These are phyloP conservation scores for Monosporascus sp. DNA, from an alignment of 2,329 filamentous ascomycete species.

Conservation along the genomic window DNA sequence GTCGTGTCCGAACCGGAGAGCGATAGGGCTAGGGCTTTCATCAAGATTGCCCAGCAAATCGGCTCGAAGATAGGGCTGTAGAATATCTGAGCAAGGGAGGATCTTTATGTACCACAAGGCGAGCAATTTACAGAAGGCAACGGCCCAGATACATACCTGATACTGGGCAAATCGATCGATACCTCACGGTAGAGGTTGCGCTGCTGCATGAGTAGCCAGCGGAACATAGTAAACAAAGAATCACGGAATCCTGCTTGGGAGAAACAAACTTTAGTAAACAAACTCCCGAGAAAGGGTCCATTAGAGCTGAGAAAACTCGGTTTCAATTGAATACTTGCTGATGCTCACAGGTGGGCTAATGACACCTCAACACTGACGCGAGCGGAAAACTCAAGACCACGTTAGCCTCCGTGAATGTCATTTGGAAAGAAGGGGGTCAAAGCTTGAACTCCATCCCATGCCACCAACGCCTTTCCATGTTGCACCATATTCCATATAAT, in stretches of 20 bases:
- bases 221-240: background rate
- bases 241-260: background rate
- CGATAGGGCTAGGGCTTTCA: conserved; percentile 65
- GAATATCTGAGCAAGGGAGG: background rate
- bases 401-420: conserved; percentile 28
- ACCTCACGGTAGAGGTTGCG: background rate
- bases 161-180: background rate
- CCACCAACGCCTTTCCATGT: conserved; percentile 11
- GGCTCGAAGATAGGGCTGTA: conserved; percentile 39
- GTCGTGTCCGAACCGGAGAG: conserved; percentile 82
- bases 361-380: conserved; percentile 5
- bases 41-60: conserved; percentile 59
- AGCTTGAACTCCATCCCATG: conserved; percentile 22
- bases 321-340: background rate
- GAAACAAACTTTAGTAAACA: background rate
- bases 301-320: background rate
- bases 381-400: conserved; percentile 18
- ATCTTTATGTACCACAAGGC: background rate
- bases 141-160: background rate
- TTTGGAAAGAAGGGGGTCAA: conserved; percentile 25
- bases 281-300: background rate
- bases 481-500: conserved; percentile 6
- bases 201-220: background rate
- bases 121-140: background rate
- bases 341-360: background rate